These are phyloP conservation scores for Pyrenula aspistea DNA, from an alignment of 495 filamentous ascomycete genomes.

Conservation along the genomic window DNA sequence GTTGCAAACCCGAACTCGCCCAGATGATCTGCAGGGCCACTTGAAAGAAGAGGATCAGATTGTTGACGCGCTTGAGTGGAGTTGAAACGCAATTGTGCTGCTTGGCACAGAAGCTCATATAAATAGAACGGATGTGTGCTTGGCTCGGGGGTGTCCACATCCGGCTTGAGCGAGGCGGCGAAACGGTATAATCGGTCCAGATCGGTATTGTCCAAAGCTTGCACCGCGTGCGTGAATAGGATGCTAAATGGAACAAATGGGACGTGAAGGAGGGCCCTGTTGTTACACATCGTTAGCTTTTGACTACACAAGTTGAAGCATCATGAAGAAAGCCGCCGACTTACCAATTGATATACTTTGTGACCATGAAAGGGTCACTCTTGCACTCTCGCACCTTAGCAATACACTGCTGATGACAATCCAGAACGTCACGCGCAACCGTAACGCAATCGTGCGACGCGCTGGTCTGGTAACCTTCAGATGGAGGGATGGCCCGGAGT, in stretches of 20 bases:
- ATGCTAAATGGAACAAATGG: conserved; percentile 19
- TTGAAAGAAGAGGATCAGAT: background rate
- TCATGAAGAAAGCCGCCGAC: conserved; percentile 1
- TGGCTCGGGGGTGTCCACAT: conserved; percentile 3
- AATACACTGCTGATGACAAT: conserved; percentile 15
- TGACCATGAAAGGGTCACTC: conserved; percentile 10
- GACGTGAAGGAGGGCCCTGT: conserved; percentile 13
- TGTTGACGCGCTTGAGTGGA: background rate
- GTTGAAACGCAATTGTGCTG: conserved; percentile 12
- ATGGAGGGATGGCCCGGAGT: conserved; percentile 11
- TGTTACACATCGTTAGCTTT: background rate
- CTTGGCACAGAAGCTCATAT: conserved; percentile 14
- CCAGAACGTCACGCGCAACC: conserved; percentile 12
- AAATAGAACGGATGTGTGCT: conserved; percentile 13
- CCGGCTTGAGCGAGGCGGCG: conserved; percentile 6
- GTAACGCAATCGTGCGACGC: conserved; percentile 12
- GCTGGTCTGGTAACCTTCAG: conserved; percentile 1
- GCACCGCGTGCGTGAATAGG: conserved; percentile 14
- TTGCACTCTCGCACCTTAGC: conserved; percentile 6
- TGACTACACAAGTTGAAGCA: conserved; percentile 1
- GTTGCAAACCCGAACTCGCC: background rate
- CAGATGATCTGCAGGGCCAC: background rate
- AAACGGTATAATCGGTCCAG: conserved; percentile 12
- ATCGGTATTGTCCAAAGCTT: conserved; percentile 10
- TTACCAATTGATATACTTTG: conserved; percentile 15